These are phyloP conservation scores for Saturnispora mendoncae DNA, from an alignment of 805 yeast genomes.

Conservation along the genomic window DNA sequence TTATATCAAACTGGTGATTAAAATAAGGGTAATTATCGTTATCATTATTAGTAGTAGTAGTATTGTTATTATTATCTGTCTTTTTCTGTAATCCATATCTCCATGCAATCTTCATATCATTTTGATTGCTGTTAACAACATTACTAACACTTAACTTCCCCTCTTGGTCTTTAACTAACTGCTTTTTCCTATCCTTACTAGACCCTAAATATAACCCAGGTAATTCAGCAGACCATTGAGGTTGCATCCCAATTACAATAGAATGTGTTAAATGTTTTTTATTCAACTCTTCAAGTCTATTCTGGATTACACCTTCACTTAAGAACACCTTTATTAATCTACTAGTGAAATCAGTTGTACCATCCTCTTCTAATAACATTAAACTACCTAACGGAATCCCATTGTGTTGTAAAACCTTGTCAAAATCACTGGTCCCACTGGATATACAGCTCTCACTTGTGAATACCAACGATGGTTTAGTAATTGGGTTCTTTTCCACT, in stretches of 20 bases:
- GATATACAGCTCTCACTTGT: slow-evolving; percentile 72
- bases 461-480: slow-evolving; percentile 59
- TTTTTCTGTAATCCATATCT: slow-evolving; percentile 57
- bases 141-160: slow-evolving; percentile 62
- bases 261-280: slow-evolving; percentile 38
- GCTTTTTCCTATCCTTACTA: slow-evolving; percentile 55
- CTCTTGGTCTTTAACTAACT: slow-evolving; percentile 47
- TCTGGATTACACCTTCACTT: slow-evolving; percentile 68
- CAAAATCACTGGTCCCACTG: slow-evolving; percentile 72
- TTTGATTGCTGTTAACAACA: slow-evolving; percentile 36
- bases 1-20: slow-evolving; percentile 65
- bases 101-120: slow-evolving; percentile 86
- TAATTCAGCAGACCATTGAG: slow-evolving; percentile 54
- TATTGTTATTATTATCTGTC: slow-evolving; percentile 24
- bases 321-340: slow-evolving; percentile 61
- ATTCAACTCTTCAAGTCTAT: slow-evolving; percentile 35
- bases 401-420: slow-evolving; percentile 63
- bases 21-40: slow-evolving; percentile 41
- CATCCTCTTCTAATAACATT: slow-evolving; percentile 68
- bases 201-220: slow-evolving; percentile 75
- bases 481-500: slow-evolving; percentile 39
- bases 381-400: slow-evolving; percentile 79
- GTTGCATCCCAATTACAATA: slow-evolving; percentile 52
- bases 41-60: slow-evolving; percentile 17
- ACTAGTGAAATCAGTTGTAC: slow-evolving; percentile 80